Base-by-base conservation (phyloP, 768 basidiomycete genomes). In the Ramaria rubella region DNA sequence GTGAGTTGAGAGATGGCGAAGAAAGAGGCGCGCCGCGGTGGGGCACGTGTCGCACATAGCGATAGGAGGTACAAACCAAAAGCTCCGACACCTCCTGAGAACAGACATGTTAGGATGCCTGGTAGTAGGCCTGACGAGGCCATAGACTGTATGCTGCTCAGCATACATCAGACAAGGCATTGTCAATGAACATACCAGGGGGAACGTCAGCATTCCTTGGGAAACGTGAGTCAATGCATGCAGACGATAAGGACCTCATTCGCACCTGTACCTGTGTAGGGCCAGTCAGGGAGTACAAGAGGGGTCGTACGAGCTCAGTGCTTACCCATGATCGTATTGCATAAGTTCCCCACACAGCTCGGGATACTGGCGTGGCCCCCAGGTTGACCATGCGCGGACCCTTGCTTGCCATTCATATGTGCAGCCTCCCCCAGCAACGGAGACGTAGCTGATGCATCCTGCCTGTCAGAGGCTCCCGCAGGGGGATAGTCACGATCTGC, bases 1-100 rank as follows among this genome's bases (percentile, higher is more conserved):
- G 95, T 95, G 61, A 98, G 72, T 67, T 87, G 80, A 1, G 89
- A 79, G 19, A 94, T 73, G 14, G 86, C 83, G 62, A 91, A 91
- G 70, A 94, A 95, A 6, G 90, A 92, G 17, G 91, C 75, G 12
- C 77, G 80, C 44, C 93, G 77, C 60, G 90, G 84, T 5, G 81
- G 80, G 1, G 92, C 80, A 59, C 82, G 75, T 19, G 81, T 81
- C 0, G 94, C 95, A 67, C 90, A 93, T 15, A 87, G 72, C 9
- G 90, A 86, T 40, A 98, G 80, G 31, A 97, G 78, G 67, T 96
- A 95, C 6, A 99, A 72, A 15, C 95, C 95, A 64, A 97, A 93
- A 0, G 78, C 82, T 1, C 85, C 86, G 6, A 89, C 81, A 3
- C 67, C 62, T 5, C 87, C 95, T 17, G 88, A 95, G 61, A 92